Evolutionary conservation across 179 eudicot species (phyloP).

Genomic region (Beta corolliflora): DNA sequence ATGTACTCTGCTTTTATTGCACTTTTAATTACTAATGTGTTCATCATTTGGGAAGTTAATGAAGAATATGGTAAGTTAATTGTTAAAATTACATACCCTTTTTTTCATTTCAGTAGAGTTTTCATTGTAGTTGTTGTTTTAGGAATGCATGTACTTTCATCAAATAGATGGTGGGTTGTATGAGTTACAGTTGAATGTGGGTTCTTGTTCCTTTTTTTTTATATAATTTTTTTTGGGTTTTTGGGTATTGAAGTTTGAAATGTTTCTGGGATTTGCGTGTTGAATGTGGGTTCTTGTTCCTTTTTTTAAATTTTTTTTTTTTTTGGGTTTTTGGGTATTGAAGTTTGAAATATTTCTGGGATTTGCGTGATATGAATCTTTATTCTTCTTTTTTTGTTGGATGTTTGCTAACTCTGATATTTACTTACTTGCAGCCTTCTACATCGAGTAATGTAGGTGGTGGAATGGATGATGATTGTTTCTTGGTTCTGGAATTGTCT

Average conservation of each 20-base stretch:
- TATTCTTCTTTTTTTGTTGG: not conserved
- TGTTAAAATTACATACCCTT: not conserved
- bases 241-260: too few species aligned
- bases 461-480: slow-evolving; percentile 35
- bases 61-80: not conserved
- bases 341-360: not conserved
- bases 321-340: not conserved
- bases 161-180: slow-evolving; percentile 32
- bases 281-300: not conserved
- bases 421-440: slow-evolving; percentile 38
- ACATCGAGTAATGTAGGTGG: slow-evolving; percentile 19
- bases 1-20: not conserved
- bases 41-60: not conserved
- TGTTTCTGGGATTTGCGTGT: too few species aligned
- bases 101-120: not conserved
- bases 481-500: slow-evolving; percentile 52
- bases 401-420: slow-evolving; percentile 5
- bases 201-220: too few species aligned
- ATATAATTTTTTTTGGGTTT: too few species aligned
- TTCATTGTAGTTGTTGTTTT: not conserved
- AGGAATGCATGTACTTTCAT: slow-evolving; percentile 14
- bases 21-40: not conserved
- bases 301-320: too few species aligned
- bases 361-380: not conserved
- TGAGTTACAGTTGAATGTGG: not conserved